Base-by-base conservation (phyloP, 2,329 filamentous ascomycete species). In the Arthrobotrys sinensis region DNA sequence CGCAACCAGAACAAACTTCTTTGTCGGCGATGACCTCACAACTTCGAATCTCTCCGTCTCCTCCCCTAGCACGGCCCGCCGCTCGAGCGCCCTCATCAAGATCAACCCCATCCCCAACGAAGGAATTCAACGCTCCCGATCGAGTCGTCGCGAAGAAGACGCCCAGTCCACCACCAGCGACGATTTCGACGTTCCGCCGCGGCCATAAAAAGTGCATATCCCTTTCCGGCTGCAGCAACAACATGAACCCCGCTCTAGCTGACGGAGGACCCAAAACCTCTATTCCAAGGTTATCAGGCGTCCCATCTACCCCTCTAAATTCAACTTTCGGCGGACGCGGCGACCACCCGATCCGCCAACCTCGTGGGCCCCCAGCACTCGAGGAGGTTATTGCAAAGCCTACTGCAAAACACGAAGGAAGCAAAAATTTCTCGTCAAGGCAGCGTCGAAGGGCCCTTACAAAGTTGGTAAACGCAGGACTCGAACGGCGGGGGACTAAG, bases 401-500 rank as follows among this genome's bases (percentile, higher is more conserved):
- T 0, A 98, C 95, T 7, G 91, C 93, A 81, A 97, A 94, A 86
- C 90, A 95, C 80, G 95, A 98, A 84, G 96, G 95, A 24, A 97
- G 95, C 90, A 91, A 97, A 89, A 99, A 99, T 87, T 99, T 99
- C 85, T 92, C 92, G 10, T 91, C 94, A 70, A 94, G 96, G 79
- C 94, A 96, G 82, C 93, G 96, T 77, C 93, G 95, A 80, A 94
- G 92, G 82, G 96, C 96, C 28, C 91, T 99, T 52, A 91, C 94
- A 86, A 97, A 94, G 83, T 89, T 99, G 62, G 93, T 97, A 79
- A 92, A 93, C 80, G 95, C 95, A 67, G 94, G 95, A 14, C 89
- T 96, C 80, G 93, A 94, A 83, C 92, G 96, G 76, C 93, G 95
- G 71, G 89, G 86, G 77, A 87, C 89, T n/a, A 81, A 80, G 38